Percentiles rank a stretch among this genome's conserved stretches.
These are phyloP conservation scores for Diaporthe sp. DNA, from an alignment of 2,329 filamentous ascomycete genomes.

Conservation along the genomic window DNA sequence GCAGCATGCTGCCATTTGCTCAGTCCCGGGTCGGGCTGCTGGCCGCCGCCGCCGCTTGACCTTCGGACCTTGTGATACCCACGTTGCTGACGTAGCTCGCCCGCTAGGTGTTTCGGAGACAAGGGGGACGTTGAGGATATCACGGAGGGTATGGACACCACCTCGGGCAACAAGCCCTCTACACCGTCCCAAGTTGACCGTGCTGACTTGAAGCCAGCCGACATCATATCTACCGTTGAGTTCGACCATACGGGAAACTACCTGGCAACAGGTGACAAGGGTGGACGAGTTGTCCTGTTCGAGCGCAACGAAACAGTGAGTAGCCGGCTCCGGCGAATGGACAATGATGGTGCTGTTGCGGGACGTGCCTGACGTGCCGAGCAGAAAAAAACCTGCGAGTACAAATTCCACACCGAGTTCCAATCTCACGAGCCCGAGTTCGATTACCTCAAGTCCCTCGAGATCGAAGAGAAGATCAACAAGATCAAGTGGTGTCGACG, in stretches of 20 bases:
- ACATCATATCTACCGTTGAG: slow-evolving; percentile 93
- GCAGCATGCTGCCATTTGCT: slow-evolving; percentile 1
- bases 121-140: slow-evolving; percentile 99
- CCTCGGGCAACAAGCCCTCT: background rate
- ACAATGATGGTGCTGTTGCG: slow-evolving; percentile 4
- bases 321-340: slow-evolving; percentile 42
- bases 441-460: slow-evolving; percentile 98
- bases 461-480: slow-evolving; percentile 99
- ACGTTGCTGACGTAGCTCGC: slow-evolving; percentile 46
- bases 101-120: slow-evolving; percentile 93
- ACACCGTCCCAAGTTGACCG: slow-evolving; percentile 26
- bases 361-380: slow-evolving; percentile 51
- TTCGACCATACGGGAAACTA: slow-evolving; percentile 94
- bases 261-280: slow-evolving; percentile 90
- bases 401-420: slow-evolving; percentile 99
- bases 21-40: slow-evolving; percentile 11
- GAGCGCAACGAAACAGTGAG: slow-evolving; percentile 95
- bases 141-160: slow-evolving; percentile 73
- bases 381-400: slow-evolving; percentile 99
- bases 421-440: slow-evolving; percentile 99
- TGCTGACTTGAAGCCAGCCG: slow-evolving; percentile 67
- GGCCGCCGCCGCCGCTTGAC: background rate
- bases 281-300: slow-evolving; percentile 86
- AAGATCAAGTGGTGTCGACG: slow-evolving; percentile 99
- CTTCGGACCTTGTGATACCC: slow-evolving; percentile 10